Base-by-base conservation (phyloP, 2,329 filamentous ascomycete species). In the Ophiostoma sp. region DNA sequence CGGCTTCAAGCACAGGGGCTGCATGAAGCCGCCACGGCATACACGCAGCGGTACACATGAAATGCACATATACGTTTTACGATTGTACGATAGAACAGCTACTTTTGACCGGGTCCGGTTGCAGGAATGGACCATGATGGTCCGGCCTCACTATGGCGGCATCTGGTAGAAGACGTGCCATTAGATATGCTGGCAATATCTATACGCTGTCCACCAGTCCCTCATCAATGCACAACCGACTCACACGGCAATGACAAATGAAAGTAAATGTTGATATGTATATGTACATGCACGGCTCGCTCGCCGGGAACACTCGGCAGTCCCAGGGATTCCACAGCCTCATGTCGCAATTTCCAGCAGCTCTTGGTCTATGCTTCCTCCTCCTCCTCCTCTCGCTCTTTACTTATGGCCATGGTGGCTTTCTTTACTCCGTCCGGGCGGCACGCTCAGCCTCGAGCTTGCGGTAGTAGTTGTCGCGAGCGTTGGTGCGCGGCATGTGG, bases 401-500 rank as follows among this genome's bases (percentile, higher is more conserved):
- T 35, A 15, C 44, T 62, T 54, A n/a, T 36, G 44, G 41, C n/a
- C 11, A 31, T 17, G 10, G 35, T 48, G n/a, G 39, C 39, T 4
- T 35, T 15, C 36, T 36, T 41, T 39, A 67, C 20, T 54, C 44
- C 44, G 41, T 54, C 72, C 70, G 70, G 8, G 78, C 79, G 70
- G 84, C 84, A 71, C 85, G 85, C 79, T 86, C 79, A 75, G 83
- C 81, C 81, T 88, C 86, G 73, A 87, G 80, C 79, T 86, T 82
- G 79, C 79, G 79, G 82, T 87, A 87, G 83, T 82, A 83, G 79
- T 79, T 80, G 80, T 88, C 86, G 77, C 86, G 86, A 74, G 81
- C 82, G 76, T 83, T 78, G 76, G 84, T 87, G 79, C 86, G 85
- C 75, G 86, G 86, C 76, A 87, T 80, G 81, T 88, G 86, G 81